A percentile compares a stretch with the other conserved stretches of the same genome.
These are phyloP conservation scores for Wickerhamiella bombiphila DNA, from an alignment of 805 yeast genomes.

Conservation along the genomic window DNA sequence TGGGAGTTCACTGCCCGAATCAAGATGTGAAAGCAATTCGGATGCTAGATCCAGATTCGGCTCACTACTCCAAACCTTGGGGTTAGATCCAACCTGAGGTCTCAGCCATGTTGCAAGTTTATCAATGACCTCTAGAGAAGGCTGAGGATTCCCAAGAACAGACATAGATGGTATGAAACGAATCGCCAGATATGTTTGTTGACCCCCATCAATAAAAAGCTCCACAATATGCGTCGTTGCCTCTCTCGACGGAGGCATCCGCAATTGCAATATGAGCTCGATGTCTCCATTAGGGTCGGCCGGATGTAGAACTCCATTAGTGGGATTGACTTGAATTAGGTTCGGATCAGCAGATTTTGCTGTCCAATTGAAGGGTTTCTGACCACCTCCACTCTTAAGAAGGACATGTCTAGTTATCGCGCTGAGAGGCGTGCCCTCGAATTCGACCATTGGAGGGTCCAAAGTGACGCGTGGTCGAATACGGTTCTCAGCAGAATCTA, in stretches of 20 bases:
- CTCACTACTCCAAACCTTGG: neutral
- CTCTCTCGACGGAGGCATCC: slow-evolving; percentile 5
- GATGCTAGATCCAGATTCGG: neutral
- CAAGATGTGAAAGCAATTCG: neutral
- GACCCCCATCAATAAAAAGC: neutral
- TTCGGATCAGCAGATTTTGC: neutral
- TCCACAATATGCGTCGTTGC: neutral
- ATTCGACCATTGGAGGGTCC: slow-evolving; percentile 23
- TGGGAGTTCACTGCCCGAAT: neutral
- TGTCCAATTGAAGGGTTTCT: neutral
- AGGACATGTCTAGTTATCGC: slow-evolving; percentile 1
- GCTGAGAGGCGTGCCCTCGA: slow-evolving; percentile 19
- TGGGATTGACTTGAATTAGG: neutral
- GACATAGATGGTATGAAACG: neutral
- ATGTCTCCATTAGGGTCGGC: slow-evolving; percentile 7
- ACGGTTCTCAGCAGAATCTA: slow-evolving; percentile 33
- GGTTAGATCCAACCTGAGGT: neutral
- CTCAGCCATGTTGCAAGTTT: neutral
- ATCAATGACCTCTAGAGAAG: neutral
- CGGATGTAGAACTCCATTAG: slow-evolving; percentile 10
- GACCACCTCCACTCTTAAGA: slow-evolving; percentile 8
- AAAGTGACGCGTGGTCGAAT: slow-evolving; percentile 30
- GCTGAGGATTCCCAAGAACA: neutral
- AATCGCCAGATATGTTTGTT: neutral
- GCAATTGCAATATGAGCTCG: slow-evolving; percentile 17